Percentiles rank a stretch among this genome's conserved stretches.
phyloP scores from a whole-genome alignment of 2,329 filamentous ascomycete species.

The Pseudogymnoascus sp. region DNA sequence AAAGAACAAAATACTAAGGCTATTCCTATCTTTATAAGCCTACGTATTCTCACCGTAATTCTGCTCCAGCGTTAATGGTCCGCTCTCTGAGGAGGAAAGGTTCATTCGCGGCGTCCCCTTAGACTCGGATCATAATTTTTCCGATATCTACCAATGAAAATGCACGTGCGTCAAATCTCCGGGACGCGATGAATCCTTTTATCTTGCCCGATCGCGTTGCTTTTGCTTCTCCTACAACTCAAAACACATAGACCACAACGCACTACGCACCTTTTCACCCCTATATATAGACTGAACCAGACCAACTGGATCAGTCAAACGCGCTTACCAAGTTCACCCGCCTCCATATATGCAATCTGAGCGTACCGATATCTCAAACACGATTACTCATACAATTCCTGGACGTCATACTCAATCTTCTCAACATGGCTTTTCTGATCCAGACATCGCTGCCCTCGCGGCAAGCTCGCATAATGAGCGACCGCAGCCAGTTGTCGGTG shows the following conservation, averaged over 20 bases:
- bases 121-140: not conserved
- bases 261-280: not conserved
- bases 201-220: not conserved
- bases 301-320: conserved; percentile 27
- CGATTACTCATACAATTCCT: conserved; percentile 30
- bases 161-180: conserved; percentile 7
- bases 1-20: not conserved
- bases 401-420: conserved; percentile 26
- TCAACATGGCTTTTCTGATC: conserved; percentile 50
- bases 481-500: conserved; percentile 24
- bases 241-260: not conserved
- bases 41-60: not conserved
- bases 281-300: not conserved
- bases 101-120: not conserved
- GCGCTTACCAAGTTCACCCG: conserved; percentile 18
- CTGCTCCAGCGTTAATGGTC: not conserved
- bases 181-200: not conserved
- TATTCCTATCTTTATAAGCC: not conserved
- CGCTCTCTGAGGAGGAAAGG: not conserved
- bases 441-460: conserved; percentile 29
- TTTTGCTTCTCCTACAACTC: not conserved
- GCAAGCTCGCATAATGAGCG: conserved; percentile 13
- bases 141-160: conserved; percentile 4
- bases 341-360: conserved; percentile 58
- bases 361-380: conserved; percentile 39